Percentiles rank a stretch among this genome's conserved stretches.
Conservation (phyloP, 305 asterid species). For the Fraxinus paxiana region DNA sequence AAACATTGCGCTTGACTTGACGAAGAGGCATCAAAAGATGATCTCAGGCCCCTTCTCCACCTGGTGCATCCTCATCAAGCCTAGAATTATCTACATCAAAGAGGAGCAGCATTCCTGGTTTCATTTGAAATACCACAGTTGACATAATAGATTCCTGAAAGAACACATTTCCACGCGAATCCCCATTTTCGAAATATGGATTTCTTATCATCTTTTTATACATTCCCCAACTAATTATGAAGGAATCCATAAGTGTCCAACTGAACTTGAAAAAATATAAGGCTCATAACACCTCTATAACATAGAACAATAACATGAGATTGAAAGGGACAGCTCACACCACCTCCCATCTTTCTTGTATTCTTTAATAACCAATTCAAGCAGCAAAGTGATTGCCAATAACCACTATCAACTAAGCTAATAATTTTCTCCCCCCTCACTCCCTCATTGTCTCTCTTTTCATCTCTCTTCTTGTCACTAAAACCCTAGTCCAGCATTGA, state of each 20-base stretch:
- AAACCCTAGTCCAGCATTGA: background rate
- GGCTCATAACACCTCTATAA: background rate
- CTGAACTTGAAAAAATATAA: background rate
- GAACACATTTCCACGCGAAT: background rate
- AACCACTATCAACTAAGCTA: background rate
- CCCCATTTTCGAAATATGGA: background rate
- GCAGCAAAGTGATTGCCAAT: background rate
- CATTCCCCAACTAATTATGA: background rate
- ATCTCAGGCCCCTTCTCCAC: background rate
- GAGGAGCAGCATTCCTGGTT: background rate
- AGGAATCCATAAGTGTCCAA: background rate
- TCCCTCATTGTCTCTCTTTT: background rate
- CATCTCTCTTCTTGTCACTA: background rate
- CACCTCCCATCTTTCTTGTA: background rate
- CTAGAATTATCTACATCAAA: background rate
- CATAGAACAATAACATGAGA: background rate
- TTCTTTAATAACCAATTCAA: background rate
- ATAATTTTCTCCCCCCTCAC: background rate
- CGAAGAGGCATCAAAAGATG: background rate
- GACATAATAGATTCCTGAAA: background rate
- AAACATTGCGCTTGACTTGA: background rate
- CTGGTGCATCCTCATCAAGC: background rate
- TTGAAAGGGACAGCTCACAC: background rate
- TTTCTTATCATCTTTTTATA: background rate
- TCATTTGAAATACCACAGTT: background rate